These are phyloP conservation scores for Euphorbia corollata DNA, from an alignment of 441 rosid genomes.

Conservation along the genomic window DNA sequence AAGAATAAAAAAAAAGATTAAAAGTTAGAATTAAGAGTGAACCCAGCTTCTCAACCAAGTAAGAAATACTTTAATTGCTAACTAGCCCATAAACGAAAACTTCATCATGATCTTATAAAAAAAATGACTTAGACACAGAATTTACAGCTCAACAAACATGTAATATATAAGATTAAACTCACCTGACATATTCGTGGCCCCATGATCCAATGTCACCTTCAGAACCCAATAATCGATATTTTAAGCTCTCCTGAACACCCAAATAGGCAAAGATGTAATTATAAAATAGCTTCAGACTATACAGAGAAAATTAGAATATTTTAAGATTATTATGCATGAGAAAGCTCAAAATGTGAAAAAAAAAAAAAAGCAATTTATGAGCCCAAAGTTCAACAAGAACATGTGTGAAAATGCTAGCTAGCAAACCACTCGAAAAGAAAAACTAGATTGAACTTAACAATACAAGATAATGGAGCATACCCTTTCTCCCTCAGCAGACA, in stretches of 20 bases:
- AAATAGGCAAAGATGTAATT: conserved; percentile 11
- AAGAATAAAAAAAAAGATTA: background rate
- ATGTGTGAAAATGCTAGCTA: background rate
- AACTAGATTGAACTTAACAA: conserved; percentile 10
- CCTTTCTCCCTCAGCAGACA: conserved; percentile 97
- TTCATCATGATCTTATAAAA: background rate
- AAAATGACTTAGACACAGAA: background rate
- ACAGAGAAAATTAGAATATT: no score
- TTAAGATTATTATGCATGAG: no score
- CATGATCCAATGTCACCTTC: conserved; percentile 91
- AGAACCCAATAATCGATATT: conserved; percentile 78
- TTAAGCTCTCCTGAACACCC: conserved; percentile 72
- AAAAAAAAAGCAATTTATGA: background rate
- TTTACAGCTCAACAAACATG: background rate
- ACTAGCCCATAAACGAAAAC: background rate
- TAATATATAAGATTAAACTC: conserved; percentile 7
- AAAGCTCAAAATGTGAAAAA: no score
- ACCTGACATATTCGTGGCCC: conserved; percentile 99
- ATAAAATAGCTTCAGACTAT: no score
- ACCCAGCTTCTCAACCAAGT: background rate
- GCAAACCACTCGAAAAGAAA: background rate
- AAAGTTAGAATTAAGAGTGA: background rate
- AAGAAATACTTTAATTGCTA: background rate
- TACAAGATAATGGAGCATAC: conserved; percentile 34
- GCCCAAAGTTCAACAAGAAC: background rate